Base-by-base conservation (phyloP, 2,329 filamentous ascomycete species). In the Scolecobasidium constrictum region DNA sequence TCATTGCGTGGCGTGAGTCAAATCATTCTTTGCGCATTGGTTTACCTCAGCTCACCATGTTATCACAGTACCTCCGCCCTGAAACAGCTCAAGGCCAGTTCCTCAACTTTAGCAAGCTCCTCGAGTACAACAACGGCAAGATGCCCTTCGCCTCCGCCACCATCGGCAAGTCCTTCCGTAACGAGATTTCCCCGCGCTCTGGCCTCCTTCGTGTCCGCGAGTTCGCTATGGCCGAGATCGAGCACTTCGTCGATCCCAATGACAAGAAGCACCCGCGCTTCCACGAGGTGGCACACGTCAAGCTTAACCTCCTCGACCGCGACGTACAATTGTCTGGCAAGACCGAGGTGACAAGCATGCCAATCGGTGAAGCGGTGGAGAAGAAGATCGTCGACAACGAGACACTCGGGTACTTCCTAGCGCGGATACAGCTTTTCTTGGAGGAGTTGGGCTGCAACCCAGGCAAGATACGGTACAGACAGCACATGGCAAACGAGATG, bases 11-110 rank as follows among this genome's bases (percentile, higher is more conserved):
- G 26, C 26, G 9, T 31, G n/a, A n/a, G n/a, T n/a, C n/a, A n/a
- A n/a, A n/a, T n/a, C n/a, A n/a, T n/a, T n/a, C n/a, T n/a, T n/a
- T n/a, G n/a, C n/a, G n/a, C n/a, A n/a, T n/a, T n/a, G n/a, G n/a
- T n/a, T n/a, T n/a, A n/a, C n/a, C n/a, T n/a, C n/a, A n/a, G n/a
- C n/a, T n/a, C n/a, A n/a, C n/a, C n/a, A n/a, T n/a, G n/a, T 31
- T 31, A 31, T n/a, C 26, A 9, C 9, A 9, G n/a, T 31, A 31
- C 62, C 72, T 95, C 46, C 78, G 88, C 43, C 92, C 92, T 35
- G 92, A 98, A 67, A 98, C 92, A 21, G 92, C 92, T 3, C 92
- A 98, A 72, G 92, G 92, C 50, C 92, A 98, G 67, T 98, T 98
- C 67, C 70, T 96, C 51, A 95, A 94, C 67, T 98, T 98, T 63